Conservation (phyloP, 1,139 yeast species). For the Scheffersomyces titani region DNA sequence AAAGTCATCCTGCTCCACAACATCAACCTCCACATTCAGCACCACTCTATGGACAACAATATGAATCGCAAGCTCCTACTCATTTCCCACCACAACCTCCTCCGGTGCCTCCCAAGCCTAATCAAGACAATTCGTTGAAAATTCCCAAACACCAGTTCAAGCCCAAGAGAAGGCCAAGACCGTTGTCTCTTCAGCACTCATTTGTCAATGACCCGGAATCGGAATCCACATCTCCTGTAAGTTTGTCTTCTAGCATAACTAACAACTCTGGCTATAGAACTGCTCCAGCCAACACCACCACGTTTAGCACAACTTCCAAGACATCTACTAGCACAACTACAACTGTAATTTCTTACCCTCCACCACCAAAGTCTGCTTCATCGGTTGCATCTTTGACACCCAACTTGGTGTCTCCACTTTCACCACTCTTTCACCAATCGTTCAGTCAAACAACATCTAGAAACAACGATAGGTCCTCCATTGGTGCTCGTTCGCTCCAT, state of each 20-base stretch:
- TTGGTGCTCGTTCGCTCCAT: background rate
- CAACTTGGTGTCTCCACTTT: conserved; percentile 39
- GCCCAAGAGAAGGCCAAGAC: conserved; percentile 46
- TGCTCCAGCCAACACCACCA: conserved; percentile 20
- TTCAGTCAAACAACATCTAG: conserved; percentile 27
- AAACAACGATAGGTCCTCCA: background rate
- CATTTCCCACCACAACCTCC: conserved; percentile 3
- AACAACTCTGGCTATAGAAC: conserved; percentile 13
- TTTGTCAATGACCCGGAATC: conserved; percentile 14
- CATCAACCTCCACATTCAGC: conserved; percentile 8
- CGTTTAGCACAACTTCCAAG: conserved; percentile 9
- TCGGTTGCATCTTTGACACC: conserved; percentile 29
- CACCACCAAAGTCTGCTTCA: conserved; percentile 15
- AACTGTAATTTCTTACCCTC: conserved; percentile 3
- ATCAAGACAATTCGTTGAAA: conserved; percentile 13
- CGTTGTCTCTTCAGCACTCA: conserved; percentile 41
- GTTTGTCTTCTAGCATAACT: background rate
- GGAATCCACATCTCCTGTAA: conserved; percentile 1
- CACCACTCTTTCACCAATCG: conserved; percentile 44
- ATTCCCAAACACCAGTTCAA: conserved; percentile 33
- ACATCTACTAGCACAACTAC: conserved; percentile 1
- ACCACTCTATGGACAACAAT: background rate
- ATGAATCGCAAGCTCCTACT: background rate
- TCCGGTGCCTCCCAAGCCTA: conserved; percentile 1
- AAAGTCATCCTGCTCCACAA: background rate